Base-by-base conservation (phyloP, 2,329 filamentous ascomycete genomes). In the Colletotrichum filicis region DNA sequence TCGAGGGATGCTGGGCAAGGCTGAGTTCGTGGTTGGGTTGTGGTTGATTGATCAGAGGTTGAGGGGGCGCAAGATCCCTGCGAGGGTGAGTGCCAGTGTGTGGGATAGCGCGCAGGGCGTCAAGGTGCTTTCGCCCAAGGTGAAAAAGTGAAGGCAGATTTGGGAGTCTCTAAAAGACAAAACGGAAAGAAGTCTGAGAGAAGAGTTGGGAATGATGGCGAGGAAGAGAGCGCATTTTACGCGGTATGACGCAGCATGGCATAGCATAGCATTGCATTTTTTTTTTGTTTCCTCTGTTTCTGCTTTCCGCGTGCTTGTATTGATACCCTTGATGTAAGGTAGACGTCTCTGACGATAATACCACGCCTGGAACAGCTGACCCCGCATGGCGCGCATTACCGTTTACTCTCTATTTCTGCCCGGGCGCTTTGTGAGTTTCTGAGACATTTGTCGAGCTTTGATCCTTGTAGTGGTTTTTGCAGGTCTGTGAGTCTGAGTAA, bases 31-130 rank as follows among this genome's bases (percentile, higher is more conserved):
- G 0, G 93, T 96, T 1, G 94, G 94, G 11, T 87, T 94, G 84
- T 97, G 94, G 93, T 83, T 97, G 61, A 89, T 97, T 46, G 94
- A 97, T 80, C 93, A 95, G 85, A 85, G 93, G 73, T 83, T 97
- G n/a, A 91, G 93, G 76, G 94, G 94, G 1, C 85, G 94, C 72
- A 97, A 97, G 85, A 85, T 96, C 24, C 94, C 94, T 0, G 84
- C 88, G 16, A 90, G 88, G 77, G 92, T 96, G 11, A 88, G 88
- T 64, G 90, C 92, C 62, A 95, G 92, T 78, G 92, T 96, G 5
- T 97, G 94, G 94, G 88, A 87, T 35, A 95, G 93, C 77, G 93
- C 87, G 24, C 85, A 83, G 74, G 88, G 85, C 4, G 80, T 88
- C 76, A 82, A 80, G 77, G 81, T 86, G 12, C 71, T 77, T 64